Evolutionary conservation across 1,139 yeast genomes (phyloP), one percentile per base, ranked within the genome.

Genomic region (Geotrichum bryndzae): DNA sequence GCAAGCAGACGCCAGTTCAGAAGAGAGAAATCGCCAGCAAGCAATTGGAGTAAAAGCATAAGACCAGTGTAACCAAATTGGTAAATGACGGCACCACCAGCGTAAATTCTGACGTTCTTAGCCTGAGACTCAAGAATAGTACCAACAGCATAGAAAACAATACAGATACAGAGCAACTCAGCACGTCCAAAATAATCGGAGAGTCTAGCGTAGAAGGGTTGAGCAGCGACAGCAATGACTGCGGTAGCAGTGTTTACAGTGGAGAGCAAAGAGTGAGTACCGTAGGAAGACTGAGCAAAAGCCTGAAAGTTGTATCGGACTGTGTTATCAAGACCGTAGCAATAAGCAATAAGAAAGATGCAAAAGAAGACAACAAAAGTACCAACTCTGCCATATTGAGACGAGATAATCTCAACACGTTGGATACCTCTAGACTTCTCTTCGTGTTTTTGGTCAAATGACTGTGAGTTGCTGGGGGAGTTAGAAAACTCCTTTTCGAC

Each of bases 61-160:
- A 84, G 77, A 63, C 92, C 91, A 46, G 88, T 82, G 71, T 81
- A 86, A 6, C 96, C 95, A 66, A 86, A 76, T 68, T 84, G 87
- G 73, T 85, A 87, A 62, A 88, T 76, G 35, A 87, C 84, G 0
- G 90, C 81, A 67, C 94, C 95, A 22, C 87, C 94, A 60, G 90
- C 87, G 68, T 83, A 87, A 50, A 85, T 77, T 65, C 84, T 81
- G 46, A 88, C 84, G 67, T 84, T 84, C 65, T 79, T 80, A 5
- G 92, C 85, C 68, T 84, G 88, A 1, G 88, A 84, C 74, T 86
- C 86, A 66, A 87, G 81, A 58, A 88, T 80, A 7, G 91, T 87
- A 45, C 95, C 95, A 56, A 88, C 78, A 22, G 80, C 81, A 69
- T 87, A 87, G 66, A 88, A 81, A 7, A 87, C 66, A 31, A 87